A percentile compares a stretch with the other conserved stretches of the same genome.
phyloP scores from a whole-genome alignment of 257 asterid genomes.

The Solanum boliviense region DNA sequence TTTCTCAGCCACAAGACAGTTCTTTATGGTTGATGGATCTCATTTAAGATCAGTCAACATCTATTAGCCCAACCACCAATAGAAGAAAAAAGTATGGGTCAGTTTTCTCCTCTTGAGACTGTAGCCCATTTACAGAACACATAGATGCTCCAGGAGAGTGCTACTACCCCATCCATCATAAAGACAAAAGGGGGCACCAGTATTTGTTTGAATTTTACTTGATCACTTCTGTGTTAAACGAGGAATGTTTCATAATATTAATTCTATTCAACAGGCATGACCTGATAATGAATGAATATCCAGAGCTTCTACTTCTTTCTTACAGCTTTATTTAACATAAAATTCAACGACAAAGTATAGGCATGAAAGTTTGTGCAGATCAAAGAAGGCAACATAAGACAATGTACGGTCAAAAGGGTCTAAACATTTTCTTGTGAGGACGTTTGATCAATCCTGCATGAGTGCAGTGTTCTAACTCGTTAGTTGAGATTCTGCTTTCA shows the following conservation, averaged over 20 bases:
- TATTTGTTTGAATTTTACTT: neutral
- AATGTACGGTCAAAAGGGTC: neutral
- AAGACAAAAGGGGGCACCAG: neutral
- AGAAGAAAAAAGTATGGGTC: neutral
- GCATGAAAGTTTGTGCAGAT: neutral
- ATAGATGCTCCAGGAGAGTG: neutral
- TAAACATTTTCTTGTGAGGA: neutral
- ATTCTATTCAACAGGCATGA: neutral
- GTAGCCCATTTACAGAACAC: neutral
- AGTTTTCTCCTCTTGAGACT: neutral
- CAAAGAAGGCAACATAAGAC: neutral
- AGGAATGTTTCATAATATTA: neutral
- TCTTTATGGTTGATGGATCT: neutral
- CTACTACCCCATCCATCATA: neutral
- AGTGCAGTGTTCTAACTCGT: neutral
- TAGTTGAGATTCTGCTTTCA: neutral
- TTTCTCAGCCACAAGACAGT: neutral
- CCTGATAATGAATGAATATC: neutral
- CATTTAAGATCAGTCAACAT: neutral
- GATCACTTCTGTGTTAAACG: neutral
- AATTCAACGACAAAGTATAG: neutral
- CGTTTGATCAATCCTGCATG: neutral
- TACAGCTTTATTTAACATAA: neutral
- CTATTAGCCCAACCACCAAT: neutral
- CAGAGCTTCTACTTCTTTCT: neutral